A percentile compares a stretch with the other conserved stretches of the same genome.
Conservation (phyloP, 1,284 basidiomycete species). For the Leccinum fallax region DNA sequence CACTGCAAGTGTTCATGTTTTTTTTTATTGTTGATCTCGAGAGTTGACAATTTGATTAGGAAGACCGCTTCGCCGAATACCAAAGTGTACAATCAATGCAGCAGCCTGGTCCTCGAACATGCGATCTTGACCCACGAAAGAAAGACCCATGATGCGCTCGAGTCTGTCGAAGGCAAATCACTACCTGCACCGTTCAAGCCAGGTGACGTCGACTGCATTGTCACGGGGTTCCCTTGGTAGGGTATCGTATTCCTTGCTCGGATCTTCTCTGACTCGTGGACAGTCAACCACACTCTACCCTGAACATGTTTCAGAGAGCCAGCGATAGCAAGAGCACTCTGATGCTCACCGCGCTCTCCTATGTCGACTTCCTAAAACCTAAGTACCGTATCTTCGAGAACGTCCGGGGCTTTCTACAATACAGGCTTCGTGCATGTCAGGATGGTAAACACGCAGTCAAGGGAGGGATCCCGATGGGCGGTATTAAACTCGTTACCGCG, state of each 20-base stretch:
- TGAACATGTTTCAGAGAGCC: conserved; percentile 58
- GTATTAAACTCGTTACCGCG: conserved; percentile 62
- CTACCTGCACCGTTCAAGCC: conserved; percentile 49
- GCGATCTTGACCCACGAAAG: conserved; percentile 50
- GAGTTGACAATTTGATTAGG: conserved; percentile 8
- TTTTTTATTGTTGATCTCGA: neutral
- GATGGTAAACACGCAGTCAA: conserved; percentile 47
- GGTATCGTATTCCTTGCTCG: neutral
- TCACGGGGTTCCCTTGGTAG: conserved; percentile 76
- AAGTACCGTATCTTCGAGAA: conserved; percentile 72
- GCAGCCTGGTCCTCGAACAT: conserved; percentile 59
- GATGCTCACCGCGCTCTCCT: conserved; percentile 61
- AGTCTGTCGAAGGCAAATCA: conserved; percentile 40
- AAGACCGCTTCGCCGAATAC: conserved; percentile 50
- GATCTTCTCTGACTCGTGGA: neutral
- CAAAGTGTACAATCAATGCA: conserved; percentile 58
- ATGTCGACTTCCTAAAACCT: conserved; percentile 62
- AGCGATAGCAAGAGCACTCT: conserved; percentile 58
- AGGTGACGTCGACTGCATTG: conserved; percentile 59
- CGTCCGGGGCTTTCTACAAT: conserved; percentile 66
- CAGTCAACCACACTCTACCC: conserved; percentile 56
- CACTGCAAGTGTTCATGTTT: conserved; percentile 48
- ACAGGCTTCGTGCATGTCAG: conserved; percentile 55
- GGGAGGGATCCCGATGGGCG: conserved; percentile 68
- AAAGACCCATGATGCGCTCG: conserved; percentile 39